Evolutionary conservation across 2,329 filamentous ascomycete genomes (phyloP), one percentile per base, ranked within the genome.

Genomic region (Cadophora malorum): DNA sequence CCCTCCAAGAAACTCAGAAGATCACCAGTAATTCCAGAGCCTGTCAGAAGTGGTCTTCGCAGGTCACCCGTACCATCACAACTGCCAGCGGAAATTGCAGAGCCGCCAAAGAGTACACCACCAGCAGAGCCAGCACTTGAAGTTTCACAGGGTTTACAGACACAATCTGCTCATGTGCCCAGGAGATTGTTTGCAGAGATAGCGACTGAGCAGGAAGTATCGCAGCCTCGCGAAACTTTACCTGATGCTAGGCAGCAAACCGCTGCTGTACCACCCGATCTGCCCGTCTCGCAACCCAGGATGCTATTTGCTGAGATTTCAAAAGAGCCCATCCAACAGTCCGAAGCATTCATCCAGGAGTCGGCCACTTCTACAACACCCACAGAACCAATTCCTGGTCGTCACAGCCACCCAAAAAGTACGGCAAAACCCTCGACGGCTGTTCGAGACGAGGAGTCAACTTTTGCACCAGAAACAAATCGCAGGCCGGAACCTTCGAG

Each of bases 311-410:
- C 59, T 62, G 53, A 65, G 38, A 35, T 47, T 21, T 21, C 64
- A 19, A 52, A 23, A 23, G 19, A 63, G n/a, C 38, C 35, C 28
- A 21, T 33, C n/a, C 21, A 38, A 41, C 58, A 50, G 52, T 21
- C 16, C 3, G 25, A 31, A 53, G 33, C 19, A 49, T 21, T 55
- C 45, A 45, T 47, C 21, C 9, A 19, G 50, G 8, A 53, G 28
- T n/a, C 63, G n/a, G 49, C 63, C 35, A 35, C 67, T 25, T 71
- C 71, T n/a, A 73, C 47, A 12, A 70, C 69, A 21, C 69, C 71
- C 28, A 70, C 67, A 23, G 70, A 67, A 7, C 67, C 71, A 45
- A 35, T 61, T 1, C 69, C 68, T 49, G 61, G 55, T 38, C 63
- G 60, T 41, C 41, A 9, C 28, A 41, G 28, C 19, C 1, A 41